These are phyloP conservation scores for Pholiota adiposa DNA, from an alignment of 1,284 basidiomycete species.

Conservation along the genomic window DNA sequence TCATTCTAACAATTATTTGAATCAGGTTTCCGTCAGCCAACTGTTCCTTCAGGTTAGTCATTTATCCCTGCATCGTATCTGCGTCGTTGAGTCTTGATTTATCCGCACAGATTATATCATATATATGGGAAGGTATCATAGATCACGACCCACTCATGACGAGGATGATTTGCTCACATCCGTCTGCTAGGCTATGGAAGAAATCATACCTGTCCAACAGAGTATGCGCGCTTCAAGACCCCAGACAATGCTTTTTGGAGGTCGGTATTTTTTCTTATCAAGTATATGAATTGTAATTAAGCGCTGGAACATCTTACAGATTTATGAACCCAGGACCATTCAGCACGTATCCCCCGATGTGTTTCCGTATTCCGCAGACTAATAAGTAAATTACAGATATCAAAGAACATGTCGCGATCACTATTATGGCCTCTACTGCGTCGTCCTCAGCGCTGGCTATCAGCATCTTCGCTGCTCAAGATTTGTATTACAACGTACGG, in stretches of 20 bases:
- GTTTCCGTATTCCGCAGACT: not conserved
- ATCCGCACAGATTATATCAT: slow-evolving; percentile 50
- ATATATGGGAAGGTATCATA: slow-evolving; percentile 36
- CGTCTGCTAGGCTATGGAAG: slow-evolving; percentile 44
- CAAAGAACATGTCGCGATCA: slow-evolving; percentile 64
- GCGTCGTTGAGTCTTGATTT: not conserved
- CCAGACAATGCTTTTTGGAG: slow-evolving; percentile 51
- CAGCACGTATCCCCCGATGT: slow-evolving; percentile 37
- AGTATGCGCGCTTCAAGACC: slow-evolving; percentile 36
- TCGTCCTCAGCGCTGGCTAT: slow-evolving; percentile 52
- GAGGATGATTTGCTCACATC: slow-evolving; percentile 24
- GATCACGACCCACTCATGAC: not conserved
- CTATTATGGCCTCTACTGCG: slow-evolving; percentile 58
- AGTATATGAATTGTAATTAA: not conserved
- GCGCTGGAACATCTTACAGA: not conserved
- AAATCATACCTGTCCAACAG: slow-evolving; percentile 50
- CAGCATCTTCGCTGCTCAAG: slow-evolving; percentile 55
- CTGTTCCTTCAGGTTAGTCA: slow-evolving; percentile 53
- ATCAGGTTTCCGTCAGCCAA: slow-evolving; percentile 46
- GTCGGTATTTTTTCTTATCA: slow-evolving; percentile 25
- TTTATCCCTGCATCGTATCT: slow-evolving; percentile 26
- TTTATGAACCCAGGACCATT: slow-evolving; percentile 57
- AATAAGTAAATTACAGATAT: slow-evolving; percentile 39
- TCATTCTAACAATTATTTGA: not conserved
- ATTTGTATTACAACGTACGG: slow-evolving; percentile 46